Evolutionary conservation across 2,329 filamentous ascomycete genomes (phyloP), one percentile per base, ranked within the genome.

Genomic region (Volutella citrinella): DNA sequence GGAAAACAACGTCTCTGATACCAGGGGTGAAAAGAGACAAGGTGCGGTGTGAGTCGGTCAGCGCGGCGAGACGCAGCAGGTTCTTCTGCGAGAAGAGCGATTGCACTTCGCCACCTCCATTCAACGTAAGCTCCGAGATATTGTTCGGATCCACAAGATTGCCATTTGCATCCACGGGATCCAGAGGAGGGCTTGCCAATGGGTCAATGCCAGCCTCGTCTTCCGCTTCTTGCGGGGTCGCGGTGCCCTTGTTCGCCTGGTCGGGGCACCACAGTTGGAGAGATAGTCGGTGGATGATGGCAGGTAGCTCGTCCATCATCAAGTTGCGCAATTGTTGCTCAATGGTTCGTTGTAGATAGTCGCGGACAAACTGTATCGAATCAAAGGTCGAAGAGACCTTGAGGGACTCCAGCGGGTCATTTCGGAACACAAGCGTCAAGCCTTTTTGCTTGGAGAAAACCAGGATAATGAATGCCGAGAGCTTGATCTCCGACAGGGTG

Each of bases 381-480:
- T 98, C 93, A 63, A 98, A 98, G 27, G 93, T 98, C 49, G 91
- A 97, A 1, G 91, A 97, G 48, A 98, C 93, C 69, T 96, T 97
- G 55, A 98, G 80, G 5, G 91, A 96, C 60, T 98, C 93, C 42
- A 98, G 80, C 5, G 93, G 93, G 59, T 98, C 93, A 75, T 98
- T 97, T 52, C 93, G 84, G 61, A 98, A 98, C 27, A 98, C 93
- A 29, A 98, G 74, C 3, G 93, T 98, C 37, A 98, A 76, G 14
- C 93, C 93, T 60, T 98, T 98, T 66, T 95, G 89, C 59, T 89
- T 91, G 4, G 91, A 97, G 60, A 98, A 98, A 42, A 98, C 93
- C 30, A 98, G 65, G 38, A 98, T 96, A 49, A 98, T 94, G 61
- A 98, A 97, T 10, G 91, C 93, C 5, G 90, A 96, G 31, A 98